These are phyloP conservation scores for Iris macrosiphon DNA, from an alignment of 106 monocot species.

Conservation along the genomic window DNA sequence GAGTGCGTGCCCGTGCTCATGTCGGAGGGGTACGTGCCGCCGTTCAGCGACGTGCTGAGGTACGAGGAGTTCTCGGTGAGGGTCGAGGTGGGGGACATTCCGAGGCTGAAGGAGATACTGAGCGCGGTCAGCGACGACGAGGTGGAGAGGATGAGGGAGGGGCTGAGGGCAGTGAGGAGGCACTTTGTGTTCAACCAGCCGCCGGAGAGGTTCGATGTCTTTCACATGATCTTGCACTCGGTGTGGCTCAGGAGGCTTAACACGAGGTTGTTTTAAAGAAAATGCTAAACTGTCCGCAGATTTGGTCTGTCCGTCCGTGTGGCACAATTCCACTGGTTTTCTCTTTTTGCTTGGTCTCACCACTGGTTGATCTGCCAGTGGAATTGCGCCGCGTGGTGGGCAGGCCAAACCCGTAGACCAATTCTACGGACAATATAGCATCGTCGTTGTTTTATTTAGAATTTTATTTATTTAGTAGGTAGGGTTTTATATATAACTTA, in stretches of 20 bases:
- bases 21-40: conserved; percentile 43
- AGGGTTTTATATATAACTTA: too few relatives aligned
- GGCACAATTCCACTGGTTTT: too few relatives aligned
- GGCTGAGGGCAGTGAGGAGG: conserved; percentile 27
- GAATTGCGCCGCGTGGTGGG: too few relatives aligned
- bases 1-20: conserved; percentile 81
- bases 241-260: conserved; percentile 59
- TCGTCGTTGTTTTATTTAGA: too few relatives aligned
- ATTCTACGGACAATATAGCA: too few relatives aligned
- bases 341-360: too few relatives aligned
- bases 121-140: conserved; percentile 7
- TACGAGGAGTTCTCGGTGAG: conserved; percentile 53
- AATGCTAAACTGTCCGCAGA: too few relatives aligned
- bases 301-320: too few relatives aligned
- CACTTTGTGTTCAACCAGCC: conserved; percentile 47
- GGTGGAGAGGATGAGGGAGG: conserved; percentile 15
- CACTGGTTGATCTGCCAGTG: too few relatives aligned
- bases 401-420: too few relatives aligned
- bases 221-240: conserved; percentile 49
- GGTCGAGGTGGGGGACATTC: conserved; percentile 25
- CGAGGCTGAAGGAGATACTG: conserved; percentile 44
- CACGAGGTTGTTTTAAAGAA: conserved; percentile 8
- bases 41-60: conserved; percentile 68
- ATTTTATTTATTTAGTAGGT: too few relatives aligned
- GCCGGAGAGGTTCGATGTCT: conserved; percentile 40